Base-by-base conservation (phyloP, 2,329 filamentous ascomycete genomes). In the Ilyonectria sp. region DNA sequence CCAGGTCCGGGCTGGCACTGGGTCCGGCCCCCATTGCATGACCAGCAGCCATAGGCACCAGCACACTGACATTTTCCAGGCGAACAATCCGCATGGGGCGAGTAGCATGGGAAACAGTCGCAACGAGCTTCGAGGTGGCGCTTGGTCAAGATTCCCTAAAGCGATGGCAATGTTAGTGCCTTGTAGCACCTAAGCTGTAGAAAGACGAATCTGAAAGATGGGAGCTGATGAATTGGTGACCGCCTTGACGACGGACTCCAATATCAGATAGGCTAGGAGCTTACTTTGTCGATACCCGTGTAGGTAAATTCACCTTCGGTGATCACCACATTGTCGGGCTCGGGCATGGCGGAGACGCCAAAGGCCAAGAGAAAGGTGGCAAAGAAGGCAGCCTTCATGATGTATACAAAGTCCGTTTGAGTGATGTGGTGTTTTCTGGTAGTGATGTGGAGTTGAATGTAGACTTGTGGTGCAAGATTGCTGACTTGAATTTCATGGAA, bases 261-360 rank as follows among this genome's bases (percentile, higher is more conserved):
- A 5, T 26, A 26, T 26, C 26, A 5, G 26, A 26, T 26, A 26
- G 26, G 26, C 26, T 13, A 49, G 15, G 33, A 37, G 13, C 56
- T 9, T 59, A 59, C 56, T 37, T 59, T 59, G 56, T 59, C 56
- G 26, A 59, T 59, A 19, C 56, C 56, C n/a, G 9, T 49, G 26
- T 59, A 59, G 56, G 56, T 59, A 31, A 31, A 46, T 31, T 59
- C 56, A 15, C 56, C 56, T 19, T 59, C 40, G 37, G 21, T 29
- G 56, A 59, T 59, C 23, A 59, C 56, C 4, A 26, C 56, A 31
- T 59, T 59, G 40, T 59, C 56, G 26, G 40, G 35, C 56, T 59
- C 56, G 9, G 56, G 56, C 56, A 59, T 47, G 56, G 56, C 56
- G 23, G 56, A 59, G 23, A 29, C n/a, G 56, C 56, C 56, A 47